phyloP scores from a whole-genome alignment of 805 yeast genomes.

The Candida boidinii region DNA sequence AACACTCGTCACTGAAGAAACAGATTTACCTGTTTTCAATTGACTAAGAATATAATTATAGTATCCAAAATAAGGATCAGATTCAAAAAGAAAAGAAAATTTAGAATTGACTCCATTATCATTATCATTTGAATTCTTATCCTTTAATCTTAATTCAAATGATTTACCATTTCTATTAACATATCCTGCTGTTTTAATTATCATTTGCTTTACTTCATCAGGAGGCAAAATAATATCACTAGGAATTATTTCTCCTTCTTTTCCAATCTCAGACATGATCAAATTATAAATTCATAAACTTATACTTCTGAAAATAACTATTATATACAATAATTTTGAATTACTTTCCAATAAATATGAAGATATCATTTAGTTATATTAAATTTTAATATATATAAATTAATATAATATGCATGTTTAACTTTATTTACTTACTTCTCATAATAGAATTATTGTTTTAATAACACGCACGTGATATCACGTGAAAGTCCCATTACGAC shows the following conservation, averaged over 20 bases:
- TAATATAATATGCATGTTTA: too few species aligned
- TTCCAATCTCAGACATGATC: not conserved
- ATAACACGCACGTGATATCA: too few species aligned
- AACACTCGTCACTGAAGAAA: not conserved
- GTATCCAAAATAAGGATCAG: conserved; percentile 48
- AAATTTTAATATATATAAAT: too few species aligned
- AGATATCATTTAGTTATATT: too few species aligned
- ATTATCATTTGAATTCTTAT: too few species aligned
- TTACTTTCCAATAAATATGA: too few species aligned
- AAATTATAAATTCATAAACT: not conserved
- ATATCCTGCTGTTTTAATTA: conserved; percentile 66
- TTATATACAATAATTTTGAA: too few species aligned
- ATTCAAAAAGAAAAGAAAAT: conserved; percentile 54
- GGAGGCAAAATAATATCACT: conserved; percentile 50
- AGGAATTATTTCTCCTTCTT: not conserved
- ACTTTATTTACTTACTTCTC: too few species aligned
- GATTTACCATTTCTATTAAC: conserved; percentile 59
- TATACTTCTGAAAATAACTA: too few species aligned
- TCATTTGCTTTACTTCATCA: conserved; percentile 36
- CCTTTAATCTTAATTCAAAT: conserved; percentile 51
- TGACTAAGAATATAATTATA: conserved; percentile 40
- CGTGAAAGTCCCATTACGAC: too few species aligned
- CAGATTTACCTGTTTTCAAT: conserved; percentile 17
- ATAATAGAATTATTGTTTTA: too few species aligned
- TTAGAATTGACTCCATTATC: conserved; percentile 37